phyloP scores from a whole-genome alignment of 1,284 basidiomycete species.

The Marasmius tenuissimus region DNA sequence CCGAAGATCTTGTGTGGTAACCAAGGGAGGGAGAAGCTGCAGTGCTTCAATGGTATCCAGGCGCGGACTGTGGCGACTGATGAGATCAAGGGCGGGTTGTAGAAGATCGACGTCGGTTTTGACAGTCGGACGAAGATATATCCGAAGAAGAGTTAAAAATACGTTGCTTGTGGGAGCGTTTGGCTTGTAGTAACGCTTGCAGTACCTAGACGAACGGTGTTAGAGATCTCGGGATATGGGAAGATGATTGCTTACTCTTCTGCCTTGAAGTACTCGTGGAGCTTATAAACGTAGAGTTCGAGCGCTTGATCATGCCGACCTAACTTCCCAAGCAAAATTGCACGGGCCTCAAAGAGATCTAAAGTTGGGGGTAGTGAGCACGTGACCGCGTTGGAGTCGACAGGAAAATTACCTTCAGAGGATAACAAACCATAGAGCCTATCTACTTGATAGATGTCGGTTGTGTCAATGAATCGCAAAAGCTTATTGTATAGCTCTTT shows the following conservation, averaged over 20 bases:
- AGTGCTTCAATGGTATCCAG: conserved; percentile 82
- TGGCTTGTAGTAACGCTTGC: conserved; percentile 73
- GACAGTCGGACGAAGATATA: conserved; percentile 79
- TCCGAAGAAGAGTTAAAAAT: conserved; percentile 83
- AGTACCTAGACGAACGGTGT: conserved; percentile 61
- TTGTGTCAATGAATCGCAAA: conserved; percentile 74
- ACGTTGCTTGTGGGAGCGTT: conserved; percentile 61
- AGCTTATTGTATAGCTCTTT: conserved; percentile 66
- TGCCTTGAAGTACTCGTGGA: conserved; percentile 82
- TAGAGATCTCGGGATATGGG: conserved; percentile 4
- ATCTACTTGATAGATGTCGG: conserved; percentile 76
- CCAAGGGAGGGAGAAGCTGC: conserved; percentile 84
- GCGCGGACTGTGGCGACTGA: conserved; percentile 79
- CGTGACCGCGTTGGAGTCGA: not conserved
- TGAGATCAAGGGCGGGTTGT: conserved; percentile 79
- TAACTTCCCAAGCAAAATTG: conserved; percentile 86
- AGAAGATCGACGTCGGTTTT: conserved; percentile 56
- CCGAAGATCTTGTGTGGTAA: conserved; percentile 78
- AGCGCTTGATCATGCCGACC: conserved; percentile 93
- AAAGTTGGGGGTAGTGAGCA: not conserved
- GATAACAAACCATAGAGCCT: conserved; percentile 78
- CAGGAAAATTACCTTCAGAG: conserved; percentile 55
- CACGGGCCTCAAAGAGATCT: conserved; percentile 88
- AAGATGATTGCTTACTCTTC: conserved; percentile 65
- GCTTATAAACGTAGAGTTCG: conserved; percentile 86